Base-by-base conservation (phyloP, 768 basidiomycete genomes). In the Hemileccinum rubropunctum region DNA sequence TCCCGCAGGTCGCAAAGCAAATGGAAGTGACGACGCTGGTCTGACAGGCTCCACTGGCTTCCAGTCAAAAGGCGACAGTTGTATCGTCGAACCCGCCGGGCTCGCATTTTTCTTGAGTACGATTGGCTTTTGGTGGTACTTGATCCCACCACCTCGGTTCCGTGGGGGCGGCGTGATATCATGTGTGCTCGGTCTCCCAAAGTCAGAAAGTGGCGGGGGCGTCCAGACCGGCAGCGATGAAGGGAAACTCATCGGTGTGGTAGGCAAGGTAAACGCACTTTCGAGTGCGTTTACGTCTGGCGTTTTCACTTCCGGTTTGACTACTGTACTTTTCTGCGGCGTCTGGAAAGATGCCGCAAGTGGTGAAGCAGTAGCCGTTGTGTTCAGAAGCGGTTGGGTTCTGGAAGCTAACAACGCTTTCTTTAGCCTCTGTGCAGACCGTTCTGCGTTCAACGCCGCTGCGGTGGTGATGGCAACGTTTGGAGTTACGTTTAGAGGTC, bases 371-470 rank as follows among this genome's bases (percentile, higher is more conserved):
- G 55, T 58, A 1, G 78, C 83, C 47, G 74, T 78, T 6, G 70
- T 78, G 60, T 88, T 91, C 35, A 91, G 66, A 32, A 88, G 67
- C 0, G 91, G 90, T 52, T 82, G 76, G 48, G 75, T 76, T 30
- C 89, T 79, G 1, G 75, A 75, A 6, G 72, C 62, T 20, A 91
- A 67, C 9, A 93, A 72, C 0, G 84, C 84, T 5, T 73, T 74
- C 68, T 91, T 92, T 48, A 93, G 73, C 51, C 74, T 78, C 43
- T 80, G 78, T 2, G 86, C 86, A 6, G 86, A 80, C 27, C 86
- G 76, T 66, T 93, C 91, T 0, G 88, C 84, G 51, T 89, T 88
- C 41, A 94, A 72, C 20, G 91, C 89, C 2, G 88, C 88, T 0
- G 89, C 88, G 0, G 90, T 89, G 5, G 83, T 84, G 8, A 76